Evolutionary conservation across 2,329 filamentous ascomycete species (phyloP), one percentile per base, ranked within the genome.

Genomic region (Aspergillus eucalypticola): DNA sequence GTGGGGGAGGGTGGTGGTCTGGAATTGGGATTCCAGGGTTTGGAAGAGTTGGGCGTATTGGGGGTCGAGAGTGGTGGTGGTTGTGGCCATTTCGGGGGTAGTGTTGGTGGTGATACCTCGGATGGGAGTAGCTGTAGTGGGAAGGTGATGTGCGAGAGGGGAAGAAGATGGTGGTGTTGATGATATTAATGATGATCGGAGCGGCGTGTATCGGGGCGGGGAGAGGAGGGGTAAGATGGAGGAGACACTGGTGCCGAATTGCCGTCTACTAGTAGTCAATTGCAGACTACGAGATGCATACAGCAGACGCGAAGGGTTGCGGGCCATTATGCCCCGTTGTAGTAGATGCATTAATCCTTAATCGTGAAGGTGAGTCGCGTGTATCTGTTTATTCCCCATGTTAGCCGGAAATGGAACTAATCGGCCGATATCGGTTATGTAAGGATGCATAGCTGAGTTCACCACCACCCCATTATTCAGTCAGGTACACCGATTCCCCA

Each of bases 21-120:
- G 62, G 66, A 74, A 72, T 58, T 65, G 68, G 56, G 69, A 59
- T 59, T 73, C 68, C 10, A 74, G 62, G 55, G 67, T 59, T 39
- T 67, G 60, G 66, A 74, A 74, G 52, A 74, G 71, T 44, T 68
- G 53, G 10, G 58, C 48, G 63, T 69, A 73, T 63, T 64, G 64
- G 64, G 71, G 68, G 39, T 71, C 62, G 38, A 72, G 44, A 7
- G 23, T 25, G 25, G 25, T 25, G 25, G 25, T 27, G 58, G 65
- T 53, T 19, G 67, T 42, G 32, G 53, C 3, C 44, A 54, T 64
- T 57, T 62, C 46, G 50, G 65, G 60, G 65, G 67, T 69, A 54
- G 59, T 52, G 50, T n/a, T n/a, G 13, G 27, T 49, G 51, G 39
- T 19, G n/a, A 29, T 17, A 17, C 13, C 5, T 38, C 27, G 39